Conservation (phyloP, 257 asterid genomes). For the Plantago elongata region DNA sequence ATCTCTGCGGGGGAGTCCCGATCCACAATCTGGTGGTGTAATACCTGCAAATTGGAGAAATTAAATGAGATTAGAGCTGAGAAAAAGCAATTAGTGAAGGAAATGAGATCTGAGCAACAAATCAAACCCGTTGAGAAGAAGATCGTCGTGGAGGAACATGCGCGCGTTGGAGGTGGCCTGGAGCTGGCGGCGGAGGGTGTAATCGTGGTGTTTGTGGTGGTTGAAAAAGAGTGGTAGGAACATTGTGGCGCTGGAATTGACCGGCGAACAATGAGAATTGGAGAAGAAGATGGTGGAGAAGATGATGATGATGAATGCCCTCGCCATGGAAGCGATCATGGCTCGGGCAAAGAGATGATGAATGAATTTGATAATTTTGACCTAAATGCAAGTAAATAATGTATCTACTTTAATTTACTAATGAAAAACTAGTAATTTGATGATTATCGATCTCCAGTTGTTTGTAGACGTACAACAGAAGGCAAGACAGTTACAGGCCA, state of each 20-base stretch:
- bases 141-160: conserved; percentile 16
- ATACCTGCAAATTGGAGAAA: conserved; percentile 45
- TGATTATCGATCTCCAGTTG: too few species aligned
- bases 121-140: conserved; percentile 16
- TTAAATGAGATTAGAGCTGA: conserved; percentile 13
- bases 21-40: conserved; percentile 92
- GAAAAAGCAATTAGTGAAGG: conserved; percentile 20
- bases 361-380: too few species aligned
- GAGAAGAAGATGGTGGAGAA: too few species aligned
- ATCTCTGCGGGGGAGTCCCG: conserved; percentile 91
- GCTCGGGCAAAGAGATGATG: too few species aligned
- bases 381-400: too few species aligned
- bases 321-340: too few species aligned
- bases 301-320: too few species aligned
- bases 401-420: too few species aligned
- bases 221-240: conserved; percentile 8
- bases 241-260: neutral
- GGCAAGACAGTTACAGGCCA: too few species aligned
- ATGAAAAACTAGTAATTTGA: too few species aligned
- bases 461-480: too few species aligned
- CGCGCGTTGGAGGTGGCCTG: conserved; percentile 2
- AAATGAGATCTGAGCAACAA: neutral
- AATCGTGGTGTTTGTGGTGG: neutral
- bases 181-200: neutral
- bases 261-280: too few species aligned